A percentile compares a stretch with the other conserved stretches of the same genome.
Conservation (phyloP, 768 basidiomycete genomes). For the Kwoniella newhampshirensis region DNA sequence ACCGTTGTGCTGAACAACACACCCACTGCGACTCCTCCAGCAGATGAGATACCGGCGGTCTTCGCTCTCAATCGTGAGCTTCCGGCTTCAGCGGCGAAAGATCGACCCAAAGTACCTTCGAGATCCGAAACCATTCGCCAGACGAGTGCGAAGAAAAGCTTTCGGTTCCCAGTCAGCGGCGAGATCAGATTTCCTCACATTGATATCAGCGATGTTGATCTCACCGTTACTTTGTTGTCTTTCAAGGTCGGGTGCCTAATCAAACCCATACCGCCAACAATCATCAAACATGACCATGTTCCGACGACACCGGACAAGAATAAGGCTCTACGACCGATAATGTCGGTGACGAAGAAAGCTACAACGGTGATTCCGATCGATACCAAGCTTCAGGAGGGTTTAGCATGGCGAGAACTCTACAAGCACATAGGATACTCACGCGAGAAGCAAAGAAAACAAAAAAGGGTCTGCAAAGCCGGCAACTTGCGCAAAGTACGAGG, state of each 20-base stretch:
- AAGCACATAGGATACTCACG: constrained; percentile 12
- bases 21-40: constrained; percentile 33
- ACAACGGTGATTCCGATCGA: constrained; percentile 29
- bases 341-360: constrained; percentile 30
- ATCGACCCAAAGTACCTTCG: constrained; percentile 33
- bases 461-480: constrained; percentile 39
- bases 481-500: constrained; percentile 33
- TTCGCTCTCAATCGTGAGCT: constrained; percentile 39
- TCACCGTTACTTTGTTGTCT: constrained; percentile 25
- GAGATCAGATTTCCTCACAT: background rate
- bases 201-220: background rate
- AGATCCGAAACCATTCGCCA: constrained; percentile 32
- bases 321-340: constrained; percentile 34
- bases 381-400: no score
- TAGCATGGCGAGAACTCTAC: no score
- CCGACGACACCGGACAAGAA: constrained; percentile 24
- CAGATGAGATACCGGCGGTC: constrained; percentile 37
- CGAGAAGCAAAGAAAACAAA: constrained; percentile 31
- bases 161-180: background rate
- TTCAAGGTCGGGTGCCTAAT: constrained; percentile 15
- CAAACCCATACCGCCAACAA: constrained; percentile 34
- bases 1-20: constrained; percentile 32
- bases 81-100: constrained; percentile 33
- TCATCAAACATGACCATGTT: constrained; percentile 28
- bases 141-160: constrained; percentile 38